Conservation (phyloP, 2,329 filamentous ascomycete genomes). For the Penicillium italicum region DNA sequence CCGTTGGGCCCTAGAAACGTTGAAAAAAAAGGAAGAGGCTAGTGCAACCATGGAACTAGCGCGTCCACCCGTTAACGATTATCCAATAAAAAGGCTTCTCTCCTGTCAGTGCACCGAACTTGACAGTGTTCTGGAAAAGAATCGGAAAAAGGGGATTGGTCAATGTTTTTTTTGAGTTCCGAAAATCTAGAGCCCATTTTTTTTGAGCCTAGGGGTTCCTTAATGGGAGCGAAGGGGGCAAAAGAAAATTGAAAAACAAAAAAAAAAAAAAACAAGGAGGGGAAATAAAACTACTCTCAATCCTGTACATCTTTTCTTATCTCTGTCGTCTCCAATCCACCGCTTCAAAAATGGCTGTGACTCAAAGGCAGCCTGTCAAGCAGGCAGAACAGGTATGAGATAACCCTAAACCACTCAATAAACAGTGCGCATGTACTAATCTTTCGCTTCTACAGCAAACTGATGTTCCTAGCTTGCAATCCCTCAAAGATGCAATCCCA, state of each 20-base stretch:
- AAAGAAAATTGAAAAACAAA: background rate
- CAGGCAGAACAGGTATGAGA: background rate
- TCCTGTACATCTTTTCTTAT: background rate
- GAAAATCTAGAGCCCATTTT: conserved; percentile 6
- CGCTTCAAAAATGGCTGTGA: conserved; percentile 3
- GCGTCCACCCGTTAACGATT: background rate
- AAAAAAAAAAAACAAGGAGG: background rate
- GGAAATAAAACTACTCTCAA: conserved; percentile 1
- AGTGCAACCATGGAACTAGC: conserved; percentile 6
- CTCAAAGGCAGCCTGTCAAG: conserved; percentile 5
- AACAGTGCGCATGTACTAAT: background rate
- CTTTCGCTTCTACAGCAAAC: background rate
- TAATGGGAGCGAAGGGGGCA: conserved; percentile 6
- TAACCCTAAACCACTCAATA: background rate
- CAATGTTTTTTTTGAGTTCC: background rate
- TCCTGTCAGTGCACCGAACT: conserved; percentile 1
- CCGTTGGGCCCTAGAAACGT: conserved; percentile 6
- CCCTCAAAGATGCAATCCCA: conserved; percentile 51
- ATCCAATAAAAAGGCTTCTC: background rate
- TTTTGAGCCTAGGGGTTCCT: background rate
- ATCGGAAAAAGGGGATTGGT: conserved; percentile 2
- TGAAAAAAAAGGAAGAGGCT: conserved; percentile 1
- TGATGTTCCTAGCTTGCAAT: conserved; percentile 6
- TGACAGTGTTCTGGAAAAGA: conserved; percentile 11
- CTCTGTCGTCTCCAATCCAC: background rate